A percentile compares a stretch with the other conserved stretches of the same genome.
These are phyloP conservation scores for Globisporangium uncinulatum DNA, from an alignment of 352 stramenopile species.

Conservation along the genomic window DNA sequence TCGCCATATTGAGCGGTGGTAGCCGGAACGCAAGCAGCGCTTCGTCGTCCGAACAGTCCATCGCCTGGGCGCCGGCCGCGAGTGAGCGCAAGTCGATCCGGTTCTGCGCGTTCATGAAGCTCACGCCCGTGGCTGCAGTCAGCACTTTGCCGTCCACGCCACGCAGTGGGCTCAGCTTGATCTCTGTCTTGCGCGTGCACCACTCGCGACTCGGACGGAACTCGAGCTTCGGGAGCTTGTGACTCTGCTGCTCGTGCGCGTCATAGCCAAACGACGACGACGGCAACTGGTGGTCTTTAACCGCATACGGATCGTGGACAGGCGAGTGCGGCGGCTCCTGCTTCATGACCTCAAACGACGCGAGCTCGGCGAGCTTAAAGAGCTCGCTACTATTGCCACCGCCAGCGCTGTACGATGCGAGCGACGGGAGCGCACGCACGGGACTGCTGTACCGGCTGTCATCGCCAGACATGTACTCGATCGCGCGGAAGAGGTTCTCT, in stretches of 20 bases:
- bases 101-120: conserved; percentile 51
- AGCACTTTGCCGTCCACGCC: conserved; percentile 39
- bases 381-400: conserved; percentile 39
- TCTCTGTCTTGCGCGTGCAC: conserved; percentile 50
- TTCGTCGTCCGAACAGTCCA: conserved; percentile 21
- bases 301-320: conserved; percentile 6
- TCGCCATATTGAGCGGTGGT: conserved; percentile 55
- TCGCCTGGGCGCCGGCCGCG: conserved; percentile 3
- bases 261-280: conserved; percentile 6
- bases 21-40: conserved; percentile 40
- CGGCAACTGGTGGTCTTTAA: conserved; percentile 1
- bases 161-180: conserved; percentile 57
- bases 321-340: conserved; percentile 30
- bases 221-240: conserved; percentile 22
- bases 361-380: conserved; percentile 69
- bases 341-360: conserved; percentile 74
- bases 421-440: conserved; percentile 19
- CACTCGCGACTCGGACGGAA: conserved; percentile 38
- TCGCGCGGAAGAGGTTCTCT: conserved; percentile 54
- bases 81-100: conserved; percentile 15
- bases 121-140: conserved; percentile 38
- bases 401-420: conserved; percentile 16
- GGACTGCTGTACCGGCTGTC: conserved; percentile 28
- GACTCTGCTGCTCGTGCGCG: background rate
- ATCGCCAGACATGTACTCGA: conserved; percentile 59